Conservation (phyloP, 345 rosid species). For the Tarenaya hassleriana region DNA sequence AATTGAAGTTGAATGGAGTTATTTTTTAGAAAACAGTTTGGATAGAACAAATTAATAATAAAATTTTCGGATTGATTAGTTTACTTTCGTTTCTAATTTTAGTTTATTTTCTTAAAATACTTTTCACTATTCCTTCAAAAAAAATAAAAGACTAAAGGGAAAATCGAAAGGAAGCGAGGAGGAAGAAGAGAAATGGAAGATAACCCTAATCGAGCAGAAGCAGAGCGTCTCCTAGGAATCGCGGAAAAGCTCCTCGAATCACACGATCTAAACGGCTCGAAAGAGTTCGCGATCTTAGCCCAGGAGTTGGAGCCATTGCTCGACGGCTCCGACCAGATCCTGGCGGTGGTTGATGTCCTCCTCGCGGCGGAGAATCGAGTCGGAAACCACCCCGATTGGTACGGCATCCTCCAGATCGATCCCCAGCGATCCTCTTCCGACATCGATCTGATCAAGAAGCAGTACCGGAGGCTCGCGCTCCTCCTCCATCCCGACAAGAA, state of each 20-base stretch:
- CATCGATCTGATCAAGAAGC: slow-evolving; percentile 58
- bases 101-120: too few relatives aligned
- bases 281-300: slow-evolving; percentile 73
- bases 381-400: slow-evolving; percentile 67
- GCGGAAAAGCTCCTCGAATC: slow-evolving; percentile 67
- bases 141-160: too few relatives aligned
- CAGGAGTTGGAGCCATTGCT: slow-evolving; percentile 78
- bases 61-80: too few relatives aligned
- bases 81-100: too few relatives aligned
- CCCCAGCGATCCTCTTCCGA: slow-evolving; percentile 37
- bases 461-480: slow-evolving; percentile 77
- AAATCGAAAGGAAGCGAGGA: slow-evolving; percentile 1
- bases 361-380: slow-evolving; percentile 55
- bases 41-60: too few relatives aligned
- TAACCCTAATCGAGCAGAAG: slow-evolving; percentile 47
- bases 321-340: slow-evolving; percentile 85
- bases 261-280: slow-evolving; percentile 62
- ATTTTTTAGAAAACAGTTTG: too few relatives aligned
- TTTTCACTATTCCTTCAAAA: too few relatives aligned
- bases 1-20: too few relatives aligned
- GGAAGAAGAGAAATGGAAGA: slow-evolving; percentile 42
- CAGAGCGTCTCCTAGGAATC: slow-evolving; percentile 77
- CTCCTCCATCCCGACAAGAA: slow-evolving; percentile 92
- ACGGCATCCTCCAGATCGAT: slow-evolving; percentile 62
- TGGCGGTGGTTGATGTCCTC: slow-evolving; percentile 78